Evolutionary conservation across 2,329 filamentous ascomycete species (phyloP).

Genomic region (Leptosphaerulina australis): DNA sequence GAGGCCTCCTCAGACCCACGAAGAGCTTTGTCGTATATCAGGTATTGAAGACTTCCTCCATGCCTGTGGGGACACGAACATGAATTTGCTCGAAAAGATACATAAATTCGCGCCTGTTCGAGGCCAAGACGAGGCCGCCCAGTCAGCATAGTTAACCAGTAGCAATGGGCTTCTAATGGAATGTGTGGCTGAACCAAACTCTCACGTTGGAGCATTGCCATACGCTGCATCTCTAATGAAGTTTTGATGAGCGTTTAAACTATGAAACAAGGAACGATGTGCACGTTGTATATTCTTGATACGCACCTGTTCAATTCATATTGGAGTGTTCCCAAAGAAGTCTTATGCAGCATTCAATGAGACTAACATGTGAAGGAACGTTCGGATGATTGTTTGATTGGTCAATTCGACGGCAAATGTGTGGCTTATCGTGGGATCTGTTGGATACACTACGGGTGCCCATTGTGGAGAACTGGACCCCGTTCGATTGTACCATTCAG

Average conservation of each 20-base stretch:
- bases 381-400: background rate
- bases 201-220: too few relatives aligned
- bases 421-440: conserved; percentile 6
- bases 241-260: background rate
- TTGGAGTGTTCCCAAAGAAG: background rate
- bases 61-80: conserved; percentile 28
- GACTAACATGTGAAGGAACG: background rate
- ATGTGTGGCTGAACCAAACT: too few relatives aligned
- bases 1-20: conserved; percentile 26
- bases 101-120: conserved; percentile 27
- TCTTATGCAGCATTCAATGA: background rate
- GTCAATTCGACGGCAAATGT: conserved; percentile 4
- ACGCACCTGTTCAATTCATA: background rate
- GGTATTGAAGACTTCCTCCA: conserved; percentile 30
- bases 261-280: background rate
- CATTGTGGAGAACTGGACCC: background rate
- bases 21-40: conserved; percentile 34
- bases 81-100: conserved; percentile 37
- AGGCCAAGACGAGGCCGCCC: background rate
- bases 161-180: too few relatives aligned
- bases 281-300: background rate
- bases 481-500: background rate
- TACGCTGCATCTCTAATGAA: background rate
- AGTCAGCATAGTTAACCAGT: too few relatives aligned
- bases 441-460: background rate